Evolutionary conservation across 768 basidiomycete genomes (phyloP).

Genomic region (Hysterangium stoloniferum): DNA sequence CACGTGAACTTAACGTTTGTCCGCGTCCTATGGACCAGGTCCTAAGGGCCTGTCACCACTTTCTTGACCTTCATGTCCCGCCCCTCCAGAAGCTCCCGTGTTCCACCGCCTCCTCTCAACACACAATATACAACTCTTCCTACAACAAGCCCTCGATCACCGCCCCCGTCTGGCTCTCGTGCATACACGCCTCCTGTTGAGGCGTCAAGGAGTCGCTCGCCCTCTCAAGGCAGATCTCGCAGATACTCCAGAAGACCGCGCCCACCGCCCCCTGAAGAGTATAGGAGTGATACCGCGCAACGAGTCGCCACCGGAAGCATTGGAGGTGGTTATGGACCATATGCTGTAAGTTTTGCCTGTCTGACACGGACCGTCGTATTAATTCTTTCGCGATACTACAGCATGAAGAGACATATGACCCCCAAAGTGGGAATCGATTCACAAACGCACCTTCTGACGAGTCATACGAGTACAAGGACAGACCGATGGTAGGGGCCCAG

Average conservation of each 20-base stretch:
- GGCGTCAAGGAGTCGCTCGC: not conserved
- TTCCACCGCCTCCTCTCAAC: not conserved
- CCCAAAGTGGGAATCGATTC: constrained; percentile 30
- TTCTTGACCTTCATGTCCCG: constrained; percentile 8
- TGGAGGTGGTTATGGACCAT: constrained; percentile 78
- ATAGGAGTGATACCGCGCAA: constrained; percentile 51
- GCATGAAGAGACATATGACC: not conserved
- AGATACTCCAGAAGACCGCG: not conserved
- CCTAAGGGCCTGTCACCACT: not conserved
- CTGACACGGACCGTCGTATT: not conserved
- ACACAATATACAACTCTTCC: constrained; percentile 4
- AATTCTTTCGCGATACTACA: not conserved
- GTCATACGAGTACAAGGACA: constrained; percentile 27
- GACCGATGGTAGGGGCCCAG: constrained; percentile 31
- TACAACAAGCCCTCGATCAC: not conserved
- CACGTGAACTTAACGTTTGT: constrained; percentile 1
- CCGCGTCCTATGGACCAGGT: constrained; percentile 3
- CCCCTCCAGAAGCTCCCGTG: not conserved
- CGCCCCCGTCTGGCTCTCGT: not conserved
- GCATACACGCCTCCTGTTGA: constrained; percentile 8
- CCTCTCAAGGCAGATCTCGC: not conserved
- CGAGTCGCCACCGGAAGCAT: constrained; percentile 77
- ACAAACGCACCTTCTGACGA: constrained; percentile 45
- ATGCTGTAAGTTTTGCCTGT: constrained; percentile 52
- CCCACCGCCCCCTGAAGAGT: not conserved